These are phyloP conservation scores for Suillus spraguei DNA, from an alignment of 768 basidiomycete species.

Conservation along the genomic window DNA sequence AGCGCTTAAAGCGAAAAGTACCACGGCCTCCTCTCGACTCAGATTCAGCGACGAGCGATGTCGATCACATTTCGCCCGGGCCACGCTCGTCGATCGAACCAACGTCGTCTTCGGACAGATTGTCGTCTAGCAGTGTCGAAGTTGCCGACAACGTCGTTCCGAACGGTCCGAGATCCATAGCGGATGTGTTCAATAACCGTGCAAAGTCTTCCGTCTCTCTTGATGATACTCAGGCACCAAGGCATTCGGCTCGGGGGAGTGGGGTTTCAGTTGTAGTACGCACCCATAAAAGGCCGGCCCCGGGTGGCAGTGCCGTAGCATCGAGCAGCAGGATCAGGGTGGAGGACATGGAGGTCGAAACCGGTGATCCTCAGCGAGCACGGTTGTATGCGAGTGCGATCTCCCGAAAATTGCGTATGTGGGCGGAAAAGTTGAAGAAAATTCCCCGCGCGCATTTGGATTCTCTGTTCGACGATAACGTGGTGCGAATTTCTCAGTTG, in stretches of 20 bases:
- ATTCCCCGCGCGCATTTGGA: constrained; percentile 4
- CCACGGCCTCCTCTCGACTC: not conserved
- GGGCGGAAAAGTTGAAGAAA: constrained; percentile 16
- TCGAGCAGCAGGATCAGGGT: constrained; percentile 1
- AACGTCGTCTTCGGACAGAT: not conserved
- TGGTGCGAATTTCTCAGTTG: not conserved
- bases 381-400: not conserved
- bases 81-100: not conserved
- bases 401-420: constrained; percentile 15
- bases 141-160: not conserved
- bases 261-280: not conserved
- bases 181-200: not conserved
- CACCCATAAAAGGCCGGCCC: not conserved
- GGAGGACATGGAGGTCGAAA: not conserved
- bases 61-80: not conserved
- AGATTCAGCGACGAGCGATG: not conserved
- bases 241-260: not conserved
- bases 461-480: not conserved
- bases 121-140: constrained; percentile 1
- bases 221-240: not conserved
- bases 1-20: not conserved
- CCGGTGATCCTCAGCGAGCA: not conserved
- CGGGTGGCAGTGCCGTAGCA: constrained; percentile 1
- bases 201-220: not conserved
- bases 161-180: not conserved